A percentile compares a stretch with the other conserved stretches of the same genome.
These are phyloP conservation scores for Schizothecium vesticola DNA, from an alignment of 495 filamentous ascomycete genomes.

Conservation along the genomic window DNA sequence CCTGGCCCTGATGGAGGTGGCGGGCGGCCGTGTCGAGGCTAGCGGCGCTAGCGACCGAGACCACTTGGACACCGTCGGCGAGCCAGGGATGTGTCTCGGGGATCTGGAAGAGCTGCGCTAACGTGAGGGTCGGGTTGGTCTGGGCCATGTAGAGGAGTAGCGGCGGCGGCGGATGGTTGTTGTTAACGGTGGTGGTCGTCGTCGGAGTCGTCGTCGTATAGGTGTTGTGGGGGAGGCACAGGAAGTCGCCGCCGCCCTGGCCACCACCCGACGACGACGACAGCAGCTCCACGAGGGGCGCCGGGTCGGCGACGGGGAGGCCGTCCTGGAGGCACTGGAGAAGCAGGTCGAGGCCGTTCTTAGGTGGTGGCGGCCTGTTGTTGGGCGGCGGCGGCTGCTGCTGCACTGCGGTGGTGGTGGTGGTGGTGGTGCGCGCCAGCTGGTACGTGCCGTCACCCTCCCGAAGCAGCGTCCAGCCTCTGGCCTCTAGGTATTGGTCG, in stretches of 20 bases:
- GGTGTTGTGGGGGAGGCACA: no score
- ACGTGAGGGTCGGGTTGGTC: background rate
- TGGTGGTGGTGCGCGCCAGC: constrained; percentile 13
- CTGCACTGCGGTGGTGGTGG: background rate
- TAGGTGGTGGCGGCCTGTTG: no score
- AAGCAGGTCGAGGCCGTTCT: constrained; percentile 23
- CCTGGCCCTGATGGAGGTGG: background rate
- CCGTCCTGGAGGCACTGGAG: constrained; percentile 19
- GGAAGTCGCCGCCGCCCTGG: no score
- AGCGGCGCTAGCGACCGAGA: background rate
- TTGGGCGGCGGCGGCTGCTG: no score
- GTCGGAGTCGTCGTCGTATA: background rate
- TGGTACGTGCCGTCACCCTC: constrained; percentile 14
- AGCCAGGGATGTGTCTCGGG: background rate
- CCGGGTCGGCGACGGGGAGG: constrained; percentile 19
- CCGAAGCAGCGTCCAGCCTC: constrained; percentile 22
- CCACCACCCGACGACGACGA: no score
- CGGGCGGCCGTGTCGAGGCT: background rate
- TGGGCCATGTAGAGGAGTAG: background rate
- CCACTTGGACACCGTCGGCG: background rate
- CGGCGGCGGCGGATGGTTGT: no score
- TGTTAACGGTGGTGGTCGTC: background rate
- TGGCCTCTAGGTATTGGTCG: constrained; percentile 18
- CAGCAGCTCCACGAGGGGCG: constrained; percentile 18
- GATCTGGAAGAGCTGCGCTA: background rate